Conservation (phyloP, 2,329 filamentous ascomycete genomes). For the Aureobasidium subglaciale region DNA sequence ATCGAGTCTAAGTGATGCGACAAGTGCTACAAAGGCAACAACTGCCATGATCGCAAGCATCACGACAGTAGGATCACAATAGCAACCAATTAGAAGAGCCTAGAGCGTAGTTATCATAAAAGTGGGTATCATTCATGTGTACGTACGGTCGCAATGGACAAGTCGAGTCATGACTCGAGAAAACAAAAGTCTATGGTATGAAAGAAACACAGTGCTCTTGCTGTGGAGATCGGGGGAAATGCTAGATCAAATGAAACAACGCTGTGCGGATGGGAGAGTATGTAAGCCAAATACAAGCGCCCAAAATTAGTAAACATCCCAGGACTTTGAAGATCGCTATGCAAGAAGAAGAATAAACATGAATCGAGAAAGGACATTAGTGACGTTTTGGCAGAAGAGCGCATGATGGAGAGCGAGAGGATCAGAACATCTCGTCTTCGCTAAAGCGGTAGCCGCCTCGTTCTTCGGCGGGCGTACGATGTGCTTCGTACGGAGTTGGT, state of each 20-base stretch:
- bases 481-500: constrained; percentile 24
- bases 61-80: neutral
- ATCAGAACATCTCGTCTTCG: constrained; percentile 23
- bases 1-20: no score
- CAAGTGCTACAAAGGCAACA: neutral
- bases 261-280: neutral
- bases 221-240: neutral
- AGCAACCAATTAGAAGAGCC: neutral
- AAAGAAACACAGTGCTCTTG: neutral
- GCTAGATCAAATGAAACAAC: neutral
- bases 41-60: neutral
- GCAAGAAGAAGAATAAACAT: constrained; percentile 10
- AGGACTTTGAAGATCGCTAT: constrained; percentile 1
- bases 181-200: constrained; percentile 2
- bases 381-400: neutral
- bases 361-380: neutral
- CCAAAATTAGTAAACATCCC: neutral
- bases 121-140: constrained; percentile 8
- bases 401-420: neutral
- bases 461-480: constrained; percentile 25
- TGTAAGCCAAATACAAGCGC: neutral
- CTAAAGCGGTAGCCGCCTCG: constrained; percentile 19
- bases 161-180: neutral
- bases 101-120: neutral
- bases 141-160: neutral